phyloP scores from a whole-genome alignment of 2,329 filamentous ascomycete genomes.

The Cordyceps pruinosa region DNA sequence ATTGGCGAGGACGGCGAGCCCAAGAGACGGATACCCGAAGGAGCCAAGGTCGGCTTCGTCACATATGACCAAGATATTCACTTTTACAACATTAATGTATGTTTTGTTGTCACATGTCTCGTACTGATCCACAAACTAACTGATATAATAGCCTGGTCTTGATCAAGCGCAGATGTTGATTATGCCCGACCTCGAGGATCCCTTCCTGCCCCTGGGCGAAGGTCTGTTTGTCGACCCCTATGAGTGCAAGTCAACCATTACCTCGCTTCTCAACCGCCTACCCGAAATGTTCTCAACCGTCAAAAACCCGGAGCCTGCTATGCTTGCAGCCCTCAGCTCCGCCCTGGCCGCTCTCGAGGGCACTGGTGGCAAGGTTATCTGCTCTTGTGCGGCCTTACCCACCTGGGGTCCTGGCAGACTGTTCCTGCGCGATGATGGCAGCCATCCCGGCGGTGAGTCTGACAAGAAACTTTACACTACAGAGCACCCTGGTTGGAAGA shows the following conservation, averaged over 20 bases:
- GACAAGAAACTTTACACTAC: constrained; percentile 90
- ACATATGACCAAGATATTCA: constrained; percentile 96
- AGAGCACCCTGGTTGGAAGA: constrained; percentile 82
- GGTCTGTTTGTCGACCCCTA: constrained; percentile 92
- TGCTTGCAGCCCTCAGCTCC: constrained; percentile 78
- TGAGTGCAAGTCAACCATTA: constrained; percentile 81
- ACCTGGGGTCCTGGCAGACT: constrained; percentile 86
- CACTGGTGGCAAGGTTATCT: constrained; percentile 89
- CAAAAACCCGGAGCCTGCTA: constrained; percentile 84
- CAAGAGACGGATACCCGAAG: constrained; percentile 59
- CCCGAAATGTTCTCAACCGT: constrained; percentile 80
- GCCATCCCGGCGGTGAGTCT: constrained; percentile 75
- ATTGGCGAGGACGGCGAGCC: constrained; percentile 45
- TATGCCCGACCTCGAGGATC: constrained; percentile 95
- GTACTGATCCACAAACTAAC: neutral
- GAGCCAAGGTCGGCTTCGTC: constrained; percentile 86
- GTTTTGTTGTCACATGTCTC: constrained; percentile 25
- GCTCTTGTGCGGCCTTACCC: constrained; percentile 78
- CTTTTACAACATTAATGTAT: constrained; percentile 89
- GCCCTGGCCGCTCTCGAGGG: constrained; percentile 75
- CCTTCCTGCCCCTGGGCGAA: constrained; percentile 85
- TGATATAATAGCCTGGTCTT: constrained; percentile 53
- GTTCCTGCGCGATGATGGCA: constrained; percentile 80
- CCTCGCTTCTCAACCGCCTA: constrained; percentile 73
- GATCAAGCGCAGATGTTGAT: constrained; percentile 96